Evolutionary conservation across 768 basidiomycete species (phyloP), one percentile per base, ranked within the genome.

Genomic region (Tricholoma matsutake): DNA sequence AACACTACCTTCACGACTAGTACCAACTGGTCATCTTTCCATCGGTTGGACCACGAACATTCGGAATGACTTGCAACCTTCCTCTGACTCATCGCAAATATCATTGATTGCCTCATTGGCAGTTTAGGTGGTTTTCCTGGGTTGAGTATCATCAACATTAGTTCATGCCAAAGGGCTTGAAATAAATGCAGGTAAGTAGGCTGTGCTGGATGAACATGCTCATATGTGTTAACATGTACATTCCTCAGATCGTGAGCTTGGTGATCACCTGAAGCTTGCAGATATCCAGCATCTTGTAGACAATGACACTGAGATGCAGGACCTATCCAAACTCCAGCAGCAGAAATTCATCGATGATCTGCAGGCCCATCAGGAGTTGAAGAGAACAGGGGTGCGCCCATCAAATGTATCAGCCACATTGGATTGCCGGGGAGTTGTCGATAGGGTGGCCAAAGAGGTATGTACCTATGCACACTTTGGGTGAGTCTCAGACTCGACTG

Each of bases 251-350:
- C 29, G 29, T 54, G 4, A 29, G 34, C 29, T 6, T 16, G 53
- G 53, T 35, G 53, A 54, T 35, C 34, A n/a, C 53, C 34, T 54
- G 53, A 54, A 54, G 6, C 34, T 54, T 16, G n/a, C 14, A 14
- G 53, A 54, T 16, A 54, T 54, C 10, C 53, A 54, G 34, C 8
- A 32, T 4, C 53, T 54, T 14, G 29, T 54, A 1, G 53, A 54
- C 0, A 18, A 54, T 14, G 53, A 54, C 53, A 32, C 29, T 35
- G 14, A 16, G 16, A 54, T 54, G 53, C 53, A 54, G 34, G n/a
- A 54, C 53, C 53, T 54, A 32, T 54, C 53, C 14, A 54, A 54
- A 54, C 16, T 20, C 28, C 28, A 54, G 53, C 53, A 54, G 53
- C 28, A 54, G 29, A 8, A 54, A 14, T 54, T 54, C 10, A 32